Base-by-base conservation (phyloP, 192 early-diverging fungal species). In the Gonapodya sp. region DNA sequence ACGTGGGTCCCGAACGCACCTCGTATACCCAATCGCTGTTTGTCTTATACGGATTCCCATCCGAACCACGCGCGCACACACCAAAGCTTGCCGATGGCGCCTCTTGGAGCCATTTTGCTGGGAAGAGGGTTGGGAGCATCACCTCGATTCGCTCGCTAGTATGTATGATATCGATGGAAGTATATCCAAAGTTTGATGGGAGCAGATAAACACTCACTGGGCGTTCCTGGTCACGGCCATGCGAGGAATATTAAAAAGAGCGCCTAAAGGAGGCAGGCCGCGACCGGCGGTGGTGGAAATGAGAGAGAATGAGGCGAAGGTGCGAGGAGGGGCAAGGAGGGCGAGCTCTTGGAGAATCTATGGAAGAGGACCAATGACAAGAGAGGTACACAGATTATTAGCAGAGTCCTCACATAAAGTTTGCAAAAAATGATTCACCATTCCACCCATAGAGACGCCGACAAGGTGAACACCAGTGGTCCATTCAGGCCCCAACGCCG, bases 401-500 rank as follows among this genome's bases (percentile, higher is more conserved):
- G n/a, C n/a, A n/a, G n/a, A n/a, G n/a, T n/a, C n/a, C n/a, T n/a
- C n/a, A n/a, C n/a, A n/a, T n/a, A n/a, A n/a, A n/a, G n/a, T n/a
- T n/a, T n/a, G n/a, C n/a, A n/a, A n/a, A n/a, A n/a, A n/a, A n/a
- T n/a, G n/a, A n/a, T n/a, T n/a, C n/a, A 77, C 34, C 75, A 77
- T 77, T 2, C 75, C 75, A 2, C 75, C 75, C 75, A 77, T 77
- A 18, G 75, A 77, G 18, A 77, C 75, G 16, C 75, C 75, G 8
- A 77, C 34, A 14, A 77, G 18, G 75, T 77, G 75, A 77, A 77
- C 75, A 8, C 34, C 30, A 16, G 16, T 34, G 18, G 75, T 34
- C 75, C 75, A 77, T 24, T 64, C 46, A 24, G 46, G 46, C 30
- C 75, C 75, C 8, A 77, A 33, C 8, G 18, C 30, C 2, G 14